Percentiles rank a stretch among this genome's conserved stretches.
Evolutionary conservation across 768 basidiomycete species (phyloP).

Genomic region (Pisolithus albus): DNA sequence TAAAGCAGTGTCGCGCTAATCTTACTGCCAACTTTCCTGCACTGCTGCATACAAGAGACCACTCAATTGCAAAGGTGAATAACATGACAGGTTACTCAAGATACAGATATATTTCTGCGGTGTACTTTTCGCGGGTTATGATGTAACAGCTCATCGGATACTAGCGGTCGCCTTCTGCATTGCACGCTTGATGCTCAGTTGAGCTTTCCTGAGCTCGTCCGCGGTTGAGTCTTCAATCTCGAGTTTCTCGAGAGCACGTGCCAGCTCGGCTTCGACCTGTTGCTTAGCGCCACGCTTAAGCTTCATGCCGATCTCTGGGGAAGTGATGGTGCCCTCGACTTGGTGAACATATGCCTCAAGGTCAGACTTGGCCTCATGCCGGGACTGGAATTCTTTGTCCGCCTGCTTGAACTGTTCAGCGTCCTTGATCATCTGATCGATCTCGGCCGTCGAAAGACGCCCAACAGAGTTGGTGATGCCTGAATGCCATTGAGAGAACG

Average conservation of each 20-base stretch:
- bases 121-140: not conserved
- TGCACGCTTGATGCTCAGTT: slow-evolving; percentile 91
- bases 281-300: slow-evolving; percentile 94
- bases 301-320: slow-evolving; percentile 96
- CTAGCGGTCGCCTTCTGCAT: slow-evolving; percentile 96
- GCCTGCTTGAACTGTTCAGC: slow-evolving; percentile 93
- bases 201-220: slow-evolving; percentile 94
- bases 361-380: slow-evolving; percentile 97
- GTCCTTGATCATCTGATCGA: slow-evolving; percentile 99
- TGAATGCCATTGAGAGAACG: slow-evolving; percentile 23
- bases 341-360: slow-evolving; percentile 97
- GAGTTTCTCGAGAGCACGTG: slow-evolving; percentile 95
- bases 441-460: slow-evolving; percentile 94
- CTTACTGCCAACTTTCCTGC: not conserved
- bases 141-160: slow-evolving; percentile 47
- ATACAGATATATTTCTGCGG: not conserved
- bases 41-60: not conserved
- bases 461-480: slow-evolving; percentile 99
- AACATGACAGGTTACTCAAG: not conserved
- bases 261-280: slow-evolving; percentile 95
- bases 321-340: slow-evolving; percentile 93
- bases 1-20: slow-evolving; percentile 41
- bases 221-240: slow-evolving; percentile 93
- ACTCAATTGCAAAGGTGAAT: not conserved
- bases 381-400: slow-evolving; percentile 96